Evolutionary conservation across 371 early-diverging fungal genomes (phyloP).

Genomic region (Rhizopus arrhizus): DNA sequence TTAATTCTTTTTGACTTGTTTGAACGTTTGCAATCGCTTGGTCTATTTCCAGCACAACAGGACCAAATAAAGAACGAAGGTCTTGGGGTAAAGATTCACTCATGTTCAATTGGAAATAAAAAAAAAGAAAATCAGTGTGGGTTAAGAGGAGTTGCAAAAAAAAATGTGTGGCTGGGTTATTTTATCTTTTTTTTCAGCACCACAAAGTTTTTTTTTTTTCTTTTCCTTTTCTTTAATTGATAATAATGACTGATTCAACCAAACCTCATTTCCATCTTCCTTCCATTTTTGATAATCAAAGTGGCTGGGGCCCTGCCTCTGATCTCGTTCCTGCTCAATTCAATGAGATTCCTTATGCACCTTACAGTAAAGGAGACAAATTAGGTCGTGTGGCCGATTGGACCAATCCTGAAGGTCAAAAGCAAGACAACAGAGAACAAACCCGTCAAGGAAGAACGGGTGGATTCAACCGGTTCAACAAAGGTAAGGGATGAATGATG

Average conservation of each 20-base stretch:
- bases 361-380: constrained; percentile 94
- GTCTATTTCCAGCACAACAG: constrained; percentile 58
- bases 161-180: constrained; percentile 1
- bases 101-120: constrained; percentile 7
- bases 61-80: constrained; percentile 48
- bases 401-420: constrained; percentile 73
- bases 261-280: constrained; percentile 70
- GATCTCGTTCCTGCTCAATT: constrained; percentile 63
- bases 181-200: no score
- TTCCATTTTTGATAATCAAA: constrained; percentile 65
- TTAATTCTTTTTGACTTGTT: constrained; percentile 56
- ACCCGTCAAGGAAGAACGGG: constrained; percentile 54
- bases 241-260: constrained; percentile 28
- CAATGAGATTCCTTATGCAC: constrained; percentile 92
- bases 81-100: constrained; percentile 36
- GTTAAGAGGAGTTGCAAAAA: background rate
- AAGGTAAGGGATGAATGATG: constrained; percentile 43
- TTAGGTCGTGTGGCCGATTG: constrained; percentile 94
- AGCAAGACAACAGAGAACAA: constrained; percentile 62
- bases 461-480: constrained; percentile 64
- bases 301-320: constrained; percentile 79
- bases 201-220: constrained; percentile 4
- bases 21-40: constrained; percentile 53
- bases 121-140: background rate
- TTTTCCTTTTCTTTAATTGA: background rate